phyloP scores from a whole-genome alignment of 2,329 filamentous ascomycete species.

The Emydomyces testavorans region DNA sequence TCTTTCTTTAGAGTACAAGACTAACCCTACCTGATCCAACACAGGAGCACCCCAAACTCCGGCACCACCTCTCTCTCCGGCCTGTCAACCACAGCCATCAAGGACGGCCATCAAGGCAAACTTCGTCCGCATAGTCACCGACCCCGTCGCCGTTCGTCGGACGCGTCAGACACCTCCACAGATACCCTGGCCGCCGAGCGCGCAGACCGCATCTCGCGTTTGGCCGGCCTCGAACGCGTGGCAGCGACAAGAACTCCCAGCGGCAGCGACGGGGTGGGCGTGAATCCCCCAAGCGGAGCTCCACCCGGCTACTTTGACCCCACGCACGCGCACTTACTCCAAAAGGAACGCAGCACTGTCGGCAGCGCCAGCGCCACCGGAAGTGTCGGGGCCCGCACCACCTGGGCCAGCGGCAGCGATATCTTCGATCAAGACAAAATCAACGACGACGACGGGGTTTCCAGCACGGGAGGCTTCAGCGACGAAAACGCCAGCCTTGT shows the following conservation, averaged over 20 bases:
- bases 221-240: slow-evolving; percentile 81
- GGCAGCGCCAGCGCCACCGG: slow-evolving; percentile 75
- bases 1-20: slow-evolving; percentile 2
- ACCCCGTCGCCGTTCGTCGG: slow-evolving; percentile 46
- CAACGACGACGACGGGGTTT: slow-evolving; percentile 52
- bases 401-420: slow-evolving; percentile 56
- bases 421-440: slow-evolving; percentile 55
- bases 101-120: slow-evolving; percentile 84
- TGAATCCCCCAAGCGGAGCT: background rate
- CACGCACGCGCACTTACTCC: slow-evolving; percentile 40
- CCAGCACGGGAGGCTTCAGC: slow-evolving; percentile 66
- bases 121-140: slow-evolving; percentile 49
- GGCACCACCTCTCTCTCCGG: slow-evolving; percentile 84
- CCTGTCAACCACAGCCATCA: slow-evolving; percentile 87
- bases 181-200: slow-evolving; percentile 81
- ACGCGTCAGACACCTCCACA: slow-evolving; percentile 47
- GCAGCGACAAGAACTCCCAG: slow-evolving; percentile 40
- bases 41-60: slow-evolving; percentile 82
- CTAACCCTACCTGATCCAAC: slow-evolving; percentile 18
- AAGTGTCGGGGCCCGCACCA: slow-evolving; percentile 56
- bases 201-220: slow-evolving; percentile 85
- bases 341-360: slow-evolving; percentile 78
- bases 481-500: slow-evolving; percentile 79
- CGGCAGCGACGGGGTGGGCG: background rate
- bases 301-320: slow-evolving; percentile 8